A percentile compares a stretch with the other conserved stretches of the same genome.
Conservation (phyloP, 2,329 filamentous ascomycete species). For the Fusarium proliferatum region DNA sequence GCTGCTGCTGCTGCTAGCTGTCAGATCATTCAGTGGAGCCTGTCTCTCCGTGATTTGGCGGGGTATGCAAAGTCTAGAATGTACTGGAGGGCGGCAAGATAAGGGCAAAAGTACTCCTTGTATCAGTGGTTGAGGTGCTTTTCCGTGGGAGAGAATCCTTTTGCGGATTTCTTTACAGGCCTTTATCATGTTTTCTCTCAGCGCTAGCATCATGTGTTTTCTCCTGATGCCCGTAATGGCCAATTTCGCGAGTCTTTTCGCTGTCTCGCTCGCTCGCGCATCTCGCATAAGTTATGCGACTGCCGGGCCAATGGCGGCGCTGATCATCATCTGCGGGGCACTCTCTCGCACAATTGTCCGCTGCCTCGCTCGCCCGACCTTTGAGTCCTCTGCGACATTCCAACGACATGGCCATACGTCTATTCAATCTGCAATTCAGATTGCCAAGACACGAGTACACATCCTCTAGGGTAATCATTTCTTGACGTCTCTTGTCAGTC, state of each 20-base stretch:
- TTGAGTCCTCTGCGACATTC: background rate
- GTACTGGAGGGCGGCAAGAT: background rate
- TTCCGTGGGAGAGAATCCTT: background rate
- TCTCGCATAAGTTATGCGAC: background rate
- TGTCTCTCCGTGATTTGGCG: background rate
- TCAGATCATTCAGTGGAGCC: background rate
- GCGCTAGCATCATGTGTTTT: background rate
- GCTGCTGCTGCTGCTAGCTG: background rate
- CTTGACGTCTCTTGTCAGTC: background rate
- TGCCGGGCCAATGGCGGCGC: background rate
- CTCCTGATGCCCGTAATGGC: background rate
- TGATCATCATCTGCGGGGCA: background rate
- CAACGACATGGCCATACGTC: background rate
- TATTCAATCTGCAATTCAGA: background rate
- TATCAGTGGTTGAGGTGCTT: background rate
- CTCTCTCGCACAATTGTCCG: background rate
- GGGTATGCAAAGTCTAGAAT: background rate
- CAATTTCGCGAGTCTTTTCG: background rate
- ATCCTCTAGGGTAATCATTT: background rate
- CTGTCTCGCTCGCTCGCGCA: background rate
- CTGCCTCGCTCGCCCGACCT: background rate
- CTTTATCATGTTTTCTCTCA: constrained; percentile 1
- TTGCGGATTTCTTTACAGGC: background rate
- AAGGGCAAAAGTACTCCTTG: background rate
- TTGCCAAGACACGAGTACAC: no score